phyloP scores from a whole-genome alignment of 345 rosid genomes.

The Murraya paniculata region DNA sequence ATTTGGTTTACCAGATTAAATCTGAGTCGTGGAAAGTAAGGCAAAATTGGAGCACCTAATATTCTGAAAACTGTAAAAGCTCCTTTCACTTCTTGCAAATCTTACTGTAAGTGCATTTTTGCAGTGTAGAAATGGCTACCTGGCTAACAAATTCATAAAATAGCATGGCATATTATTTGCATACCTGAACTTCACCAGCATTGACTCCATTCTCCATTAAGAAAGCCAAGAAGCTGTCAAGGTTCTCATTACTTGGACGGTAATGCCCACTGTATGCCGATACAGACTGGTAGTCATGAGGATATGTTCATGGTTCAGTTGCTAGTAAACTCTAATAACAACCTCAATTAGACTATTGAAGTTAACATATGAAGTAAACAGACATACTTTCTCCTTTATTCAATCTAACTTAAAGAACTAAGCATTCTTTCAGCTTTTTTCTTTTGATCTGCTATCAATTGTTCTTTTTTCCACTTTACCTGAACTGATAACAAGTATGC shows the following conservation, averaged over 20 bases:
- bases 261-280: slow-evolving; percentile 40
- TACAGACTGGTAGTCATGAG: slow-evolving; percentile 25
- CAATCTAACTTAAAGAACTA: background rate
- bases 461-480: background rate
- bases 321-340: background rate
- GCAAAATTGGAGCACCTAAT: background rate
- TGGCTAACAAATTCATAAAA: background rate
- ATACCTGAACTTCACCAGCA: slow-evolving; percentile 33
- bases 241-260: slow-evolving; percentile 33
- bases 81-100: background rate
- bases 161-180: background rate
- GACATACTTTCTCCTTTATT: background rate
- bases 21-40: background rate
- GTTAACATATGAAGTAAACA: background rate
- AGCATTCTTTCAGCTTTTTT: background rate
- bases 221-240: slow-evolving; percentile 29
- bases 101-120: background rate
- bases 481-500: background rate
- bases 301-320: slow-evolving; percentile 5
- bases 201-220: slow-evolving; percentile 32
- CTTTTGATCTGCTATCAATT: background rate
- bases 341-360: background rate
- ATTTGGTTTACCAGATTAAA: background rate
- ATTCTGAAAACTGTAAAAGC: background rate
- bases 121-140: background rate